These are phyloP conservation scores for Acacia crassicarpa DNA, from an alignment of 306 rosid genomes.

Conservation along the genomic window DNA sequence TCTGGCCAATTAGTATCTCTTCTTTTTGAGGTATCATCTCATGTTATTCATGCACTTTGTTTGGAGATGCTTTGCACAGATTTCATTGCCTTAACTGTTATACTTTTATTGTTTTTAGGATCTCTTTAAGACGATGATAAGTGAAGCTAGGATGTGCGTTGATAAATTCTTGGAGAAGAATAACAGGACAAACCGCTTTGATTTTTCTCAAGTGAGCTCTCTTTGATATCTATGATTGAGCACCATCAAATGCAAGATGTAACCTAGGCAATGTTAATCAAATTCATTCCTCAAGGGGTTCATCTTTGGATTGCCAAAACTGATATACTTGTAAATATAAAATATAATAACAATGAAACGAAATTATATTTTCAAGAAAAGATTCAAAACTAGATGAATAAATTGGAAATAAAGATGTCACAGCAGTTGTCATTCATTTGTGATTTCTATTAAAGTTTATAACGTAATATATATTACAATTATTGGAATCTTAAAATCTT, in stretches of 20 bases:
- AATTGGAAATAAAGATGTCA: too few relatives aligned
- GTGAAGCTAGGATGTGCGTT: conserved; percentile 33
- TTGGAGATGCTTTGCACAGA: conserved; percentile 12
- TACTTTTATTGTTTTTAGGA: conserved; percentile 54
- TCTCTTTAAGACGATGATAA: conserved; percentile 82
- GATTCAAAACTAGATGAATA: too few relatives aligned
- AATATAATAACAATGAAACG: too few relatives aligned
- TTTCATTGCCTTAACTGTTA: conserved; percentile 16
- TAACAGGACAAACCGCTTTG: conserved; percentile 60
- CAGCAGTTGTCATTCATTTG: background rate
- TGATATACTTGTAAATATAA: background rate
- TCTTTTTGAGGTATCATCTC: conserved; percentile 78
- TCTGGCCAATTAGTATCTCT: conserved; percentile 90
- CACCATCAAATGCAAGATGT: background rate
- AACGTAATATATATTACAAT: background rate
- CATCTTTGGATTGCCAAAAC: background rate
- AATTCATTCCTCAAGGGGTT: conserved; percentile 5
- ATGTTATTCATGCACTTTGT: conserved; percentile 19
- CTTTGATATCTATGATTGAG: conserved; percentile 22
- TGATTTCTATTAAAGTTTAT: background rate
- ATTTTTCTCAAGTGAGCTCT: conserved; percentile 55
- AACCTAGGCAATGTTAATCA: conserved; percentile 17
- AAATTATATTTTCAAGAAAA: too few relatives aligned
- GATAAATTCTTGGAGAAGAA: conserved; percentile 53
- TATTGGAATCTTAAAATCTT: background rate